Evolutionary conservation across 208 protist genomes (phyloP).

Genomic region (Wallacemonas sp.): DNA sequence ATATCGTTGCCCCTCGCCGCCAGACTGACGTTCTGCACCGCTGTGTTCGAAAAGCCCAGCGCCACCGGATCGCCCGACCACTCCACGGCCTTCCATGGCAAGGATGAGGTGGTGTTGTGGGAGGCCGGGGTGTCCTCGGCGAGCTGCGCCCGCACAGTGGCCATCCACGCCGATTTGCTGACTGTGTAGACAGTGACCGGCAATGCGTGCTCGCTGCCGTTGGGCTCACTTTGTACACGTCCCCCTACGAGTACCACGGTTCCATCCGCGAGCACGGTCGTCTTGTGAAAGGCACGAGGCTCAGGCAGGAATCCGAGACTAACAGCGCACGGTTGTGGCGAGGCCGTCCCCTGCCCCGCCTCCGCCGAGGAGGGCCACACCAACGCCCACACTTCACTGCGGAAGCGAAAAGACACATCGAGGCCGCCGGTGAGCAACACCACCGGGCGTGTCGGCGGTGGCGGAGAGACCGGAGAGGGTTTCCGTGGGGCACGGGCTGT

Average conservation of each 20-base stretch:
- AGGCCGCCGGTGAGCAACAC: slow-evolving; percentile 61
- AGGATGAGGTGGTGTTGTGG: not conserved
- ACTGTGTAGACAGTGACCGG: slow-evolving; percentile 13
- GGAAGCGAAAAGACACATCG: slow-evolving; percentile 39
- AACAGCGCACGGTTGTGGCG: slow-evolving; percentile 1
- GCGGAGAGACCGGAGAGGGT: not conserved
- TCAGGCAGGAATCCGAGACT: slow-evolving; percentile 49
- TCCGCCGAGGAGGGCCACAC: slow-evolving; percentile 30
- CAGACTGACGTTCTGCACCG: not conserved
- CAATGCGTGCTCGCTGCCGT: slow-evolving; percentile 11
- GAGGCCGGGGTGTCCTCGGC: not conserved
- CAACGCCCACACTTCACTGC: slow-evolving; percentile 51
- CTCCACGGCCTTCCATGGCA: slow-evolving; percentile 10
- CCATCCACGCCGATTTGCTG: not conserved
- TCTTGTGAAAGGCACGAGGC: slow-evolving; percentile 62
- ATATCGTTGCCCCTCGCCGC: not conserved
- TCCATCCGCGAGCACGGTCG: slow-evolving; percentile 35
- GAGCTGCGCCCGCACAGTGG: not conserved
- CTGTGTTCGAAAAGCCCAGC: not conserved
- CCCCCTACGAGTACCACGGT: slow-evolving; percentile 68
- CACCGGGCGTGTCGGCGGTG: not conserved
- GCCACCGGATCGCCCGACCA: not conserved
- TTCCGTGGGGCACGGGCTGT: too few relatives aligned
- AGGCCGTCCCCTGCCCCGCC: not conserved
- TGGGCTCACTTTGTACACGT: slow-evolving; percentile 1